Evolutionary conservation across 306 rosid species (phyloP).

Genomic region (Pueraria montana): DNA sequence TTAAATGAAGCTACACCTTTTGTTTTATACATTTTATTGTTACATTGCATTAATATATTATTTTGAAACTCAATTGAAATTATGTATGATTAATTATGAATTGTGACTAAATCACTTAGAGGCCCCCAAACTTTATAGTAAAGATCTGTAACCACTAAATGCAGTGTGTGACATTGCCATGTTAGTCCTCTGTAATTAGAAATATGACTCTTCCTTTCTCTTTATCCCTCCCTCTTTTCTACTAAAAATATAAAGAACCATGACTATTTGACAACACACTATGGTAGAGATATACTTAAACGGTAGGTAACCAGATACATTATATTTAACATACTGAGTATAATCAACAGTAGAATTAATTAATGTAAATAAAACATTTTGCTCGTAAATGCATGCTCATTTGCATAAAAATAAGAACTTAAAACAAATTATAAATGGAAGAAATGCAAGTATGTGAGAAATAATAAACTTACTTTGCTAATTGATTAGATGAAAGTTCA

Average conservation of each 20-base stretch:
- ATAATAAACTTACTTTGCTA: slow-evolving; percentile 75
- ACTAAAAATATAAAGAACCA: slow-evolving; percentile 1
- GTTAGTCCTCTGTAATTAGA: neutral
- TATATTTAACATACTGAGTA: neutral
- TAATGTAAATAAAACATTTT: slow-evolving; percentile 9
- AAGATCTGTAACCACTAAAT: neutral
- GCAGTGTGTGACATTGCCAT: neutral
- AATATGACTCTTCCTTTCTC: slow-evolving; percentile 7
- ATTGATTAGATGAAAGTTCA: slow-evolving; percentile 89
- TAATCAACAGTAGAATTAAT: neutral
- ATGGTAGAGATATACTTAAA: neutral
- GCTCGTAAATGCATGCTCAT: neutral
- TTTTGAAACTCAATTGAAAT: neutral
- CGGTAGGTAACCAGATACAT: neutral
- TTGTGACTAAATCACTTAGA: neutral
- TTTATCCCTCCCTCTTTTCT: slow-evolving; percentile 4
- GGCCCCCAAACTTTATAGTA: neutral
- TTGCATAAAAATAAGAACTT: neutral
- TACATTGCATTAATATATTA: neutral
- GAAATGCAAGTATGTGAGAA: slow-evolving; percentile 40
- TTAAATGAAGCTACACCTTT: neutral
- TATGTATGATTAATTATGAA: neutral
- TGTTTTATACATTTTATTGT: neutral
- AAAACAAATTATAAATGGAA: slow-evolving; percentile 30
- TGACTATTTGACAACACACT: neutral